These are phyloP conservation scores for Phanerochaete carnosa DNA, from an alignment of 768 basidiomycete genomes.

Conservation along the genomic window DNA sequence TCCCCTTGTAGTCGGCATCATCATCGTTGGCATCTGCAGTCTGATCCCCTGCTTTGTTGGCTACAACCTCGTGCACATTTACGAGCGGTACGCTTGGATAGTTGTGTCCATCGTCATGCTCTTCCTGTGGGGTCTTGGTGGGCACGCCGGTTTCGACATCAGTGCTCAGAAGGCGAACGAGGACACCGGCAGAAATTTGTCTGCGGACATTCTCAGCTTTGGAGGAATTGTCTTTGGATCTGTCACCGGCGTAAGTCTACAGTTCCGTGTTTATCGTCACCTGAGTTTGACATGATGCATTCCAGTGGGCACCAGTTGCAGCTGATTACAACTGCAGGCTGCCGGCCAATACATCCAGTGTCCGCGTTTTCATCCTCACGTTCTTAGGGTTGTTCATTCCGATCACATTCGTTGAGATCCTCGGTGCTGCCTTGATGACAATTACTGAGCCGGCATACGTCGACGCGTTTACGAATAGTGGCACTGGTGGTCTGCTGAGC, in stretches of 20 bases:
- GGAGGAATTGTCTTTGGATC: slow-evolving; percentile 51
- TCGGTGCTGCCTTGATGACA: slow-evolving; percentile 44
- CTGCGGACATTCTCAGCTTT: slow-evolving; percentile 48
- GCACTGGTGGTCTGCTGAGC: slow-evolving; percentile 45
- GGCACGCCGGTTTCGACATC: slow-evolving; percentile 42
- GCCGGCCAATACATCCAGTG: slow-evolving; percentile 38
- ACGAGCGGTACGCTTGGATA: slow-evolving; percentile 58
- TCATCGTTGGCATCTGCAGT: slow-evolving; percentile 41
- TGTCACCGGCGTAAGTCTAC: slow-evolving; percentile 38
- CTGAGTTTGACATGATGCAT: background rate
- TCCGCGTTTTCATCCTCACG: slow-evolving; percentile 45
- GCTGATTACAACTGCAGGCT: slow-evolving; percentile 54
- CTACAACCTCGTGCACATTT: slow-evolving; percentile 43
- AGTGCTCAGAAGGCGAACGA: slow-evolving; percentile 39
- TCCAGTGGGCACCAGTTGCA: slow-evolving; percentile 47
- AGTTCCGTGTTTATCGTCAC: background rate
- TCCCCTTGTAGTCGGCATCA: slow-evolving; percentile 45
- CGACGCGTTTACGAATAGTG: slow-evolving; percentile 31
- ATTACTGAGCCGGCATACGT: slow-evolving; percentile 34
- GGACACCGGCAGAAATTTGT: slow-evolving; percentile 40
- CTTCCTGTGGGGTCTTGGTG: slow-evolving; percentile 49
- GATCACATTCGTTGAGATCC: slow-evolving; percentile 41
- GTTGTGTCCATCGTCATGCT: slow-evolving; percentile 43
- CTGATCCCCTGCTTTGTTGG: slow-evolving; percentile 46
- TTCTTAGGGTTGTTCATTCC: slow-evolving; percentile 52